These are phyloP conservation scores for Pythium dissimile DNA, from an alignment of 352 stramenopile species.

Conservation along the genomic window DNA sequence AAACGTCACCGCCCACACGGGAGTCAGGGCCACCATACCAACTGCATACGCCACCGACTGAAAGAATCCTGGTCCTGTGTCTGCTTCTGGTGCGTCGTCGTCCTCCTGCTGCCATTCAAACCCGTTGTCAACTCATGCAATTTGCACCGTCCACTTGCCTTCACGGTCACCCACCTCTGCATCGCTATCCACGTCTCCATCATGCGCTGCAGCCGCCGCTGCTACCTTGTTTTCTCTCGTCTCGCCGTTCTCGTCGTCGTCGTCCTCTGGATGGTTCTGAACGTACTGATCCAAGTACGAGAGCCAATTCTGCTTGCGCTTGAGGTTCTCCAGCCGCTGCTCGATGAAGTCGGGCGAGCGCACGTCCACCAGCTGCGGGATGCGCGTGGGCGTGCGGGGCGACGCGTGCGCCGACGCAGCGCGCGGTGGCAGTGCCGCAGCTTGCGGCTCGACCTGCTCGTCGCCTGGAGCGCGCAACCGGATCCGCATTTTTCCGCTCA, in stretches of 20 bases:
- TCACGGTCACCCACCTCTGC: not conserved
- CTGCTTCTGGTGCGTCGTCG: not conserved
- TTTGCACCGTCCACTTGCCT: not conserved
- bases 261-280: conserved; percentile 41
- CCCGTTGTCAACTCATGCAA: not conserved
- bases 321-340: conserved; percentile 84
- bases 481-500: conserved; percentile 60
- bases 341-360: conserved; percentile 81
- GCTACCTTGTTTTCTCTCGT: not conserved
- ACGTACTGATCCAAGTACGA: conserved; percentile 79
- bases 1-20: conserved; percentile 55
- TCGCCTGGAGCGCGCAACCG: conserved; percentile 67
- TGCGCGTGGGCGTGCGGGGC: conserved; percentile 12
- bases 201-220: not conserved
- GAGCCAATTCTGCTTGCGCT: conserved; percentile 56
- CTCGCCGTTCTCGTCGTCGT: conserved; percentile 17
- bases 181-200: conserved; percentile 3
- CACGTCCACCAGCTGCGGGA: conserved; percentile 58
- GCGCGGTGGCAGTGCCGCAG: not conserved
- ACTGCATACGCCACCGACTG: conserved; percentile 56
- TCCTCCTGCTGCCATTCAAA: conserved; percentile 4
- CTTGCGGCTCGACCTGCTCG: conserved; percentile 24
- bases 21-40: conserved; percentile 38
- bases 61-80: conserved; percentile 34
- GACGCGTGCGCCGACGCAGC: conserved; percentile 24